phyloP scores from a whole-genome alignment of 108 stramenopile species.

The Cyclotella baltica region DNA sequence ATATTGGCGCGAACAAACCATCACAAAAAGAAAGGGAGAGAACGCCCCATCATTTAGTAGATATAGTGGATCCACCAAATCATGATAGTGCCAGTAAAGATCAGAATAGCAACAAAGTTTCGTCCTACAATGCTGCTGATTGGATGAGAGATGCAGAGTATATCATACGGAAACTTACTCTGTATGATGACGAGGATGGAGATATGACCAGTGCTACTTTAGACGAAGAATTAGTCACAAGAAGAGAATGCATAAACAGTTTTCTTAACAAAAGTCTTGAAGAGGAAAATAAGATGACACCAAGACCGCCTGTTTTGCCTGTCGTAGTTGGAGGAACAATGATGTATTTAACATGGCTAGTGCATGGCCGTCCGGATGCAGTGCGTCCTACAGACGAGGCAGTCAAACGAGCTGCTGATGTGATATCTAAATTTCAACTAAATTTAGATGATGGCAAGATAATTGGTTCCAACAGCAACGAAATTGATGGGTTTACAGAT shows the following conservation, averaged over 20 bases:
- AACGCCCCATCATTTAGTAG: slow-evolving; percentile 92
- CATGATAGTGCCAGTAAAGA: slow-evolving; percentile 3
- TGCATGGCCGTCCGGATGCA: slow-evolving; percentile 94
- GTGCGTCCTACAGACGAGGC: slow-evolving; percentile 75
- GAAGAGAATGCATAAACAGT: slow-evolving; percentile 40
- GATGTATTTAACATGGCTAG: slow-evolving; percentile 98
- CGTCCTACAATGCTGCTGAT: slow-evolving; percentile 89
- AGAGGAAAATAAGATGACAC: background rate
- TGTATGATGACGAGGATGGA: slow-evolving; percentile 15
- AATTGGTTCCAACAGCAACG: background rate
- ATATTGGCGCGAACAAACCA: slow-evolving; percentile 97
- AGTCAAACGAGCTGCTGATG: slow-evolving; percentile 51
- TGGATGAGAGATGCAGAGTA: slow-evolving; percentile 83
- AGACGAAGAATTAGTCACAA: slow-evolving; percentile 8
- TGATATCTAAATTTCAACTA: slow-evolving; percentile 51
- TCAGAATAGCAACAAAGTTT: background rate
- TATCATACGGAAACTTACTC: slow-evolving; percentile 59
- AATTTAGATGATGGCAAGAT: background rate
- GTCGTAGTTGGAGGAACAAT: slow-evolving; percentile 95
- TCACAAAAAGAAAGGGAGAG: slow-evolving; percentile 70
- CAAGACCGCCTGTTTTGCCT: slow-evolving; percentile 55
- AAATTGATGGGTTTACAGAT: background rate
- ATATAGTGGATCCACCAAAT: slow-evolving; percentile 71
- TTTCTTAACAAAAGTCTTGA: slow-evolving; percentile 4
- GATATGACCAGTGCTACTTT: background rate